Conservation (phyloP, 108 stramenopile genomes). For the Fragilariopsis cylindrus region DNA sequence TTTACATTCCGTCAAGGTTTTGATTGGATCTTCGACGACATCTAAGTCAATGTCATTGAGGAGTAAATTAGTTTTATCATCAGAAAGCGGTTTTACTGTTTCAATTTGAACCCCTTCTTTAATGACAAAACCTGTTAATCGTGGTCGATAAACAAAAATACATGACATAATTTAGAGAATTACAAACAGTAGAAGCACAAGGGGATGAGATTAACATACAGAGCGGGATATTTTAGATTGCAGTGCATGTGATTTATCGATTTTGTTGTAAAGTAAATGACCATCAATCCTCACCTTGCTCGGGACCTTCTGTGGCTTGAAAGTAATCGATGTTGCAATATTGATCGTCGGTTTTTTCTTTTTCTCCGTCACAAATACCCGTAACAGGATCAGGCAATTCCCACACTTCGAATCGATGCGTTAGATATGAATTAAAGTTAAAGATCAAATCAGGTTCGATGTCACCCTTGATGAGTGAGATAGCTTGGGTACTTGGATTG, state of each 20-base stretch:
- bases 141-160: conserved; percentile 1
- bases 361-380: conserved; percentile 52
- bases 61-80: not conserved
- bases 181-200: not conserved
- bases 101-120: conserved; percentile 31
- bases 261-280: not conserved
- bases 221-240: not conserved
- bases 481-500: conserved; percentile 49
- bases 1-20: conserved; percentile 26
- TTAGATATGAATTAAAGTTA: conserved; percentile 64
- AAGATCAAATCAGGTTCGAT: conserved; percentile 35
- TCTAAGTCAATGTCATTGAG: conserved; percentile 24
- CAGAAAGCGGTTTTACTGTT: not conserved
- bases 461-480: conserved; percentile 42
- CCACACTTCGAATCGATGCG: conserved; percentile 75
- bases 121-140: conserved; percentile 27
- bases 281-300: conserved; percentile 47
- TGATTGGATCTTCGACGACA: conserved; percentile 56
- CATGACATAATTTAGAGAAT: not conserved
- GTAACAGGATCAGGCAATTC: conserved; percentile 59
- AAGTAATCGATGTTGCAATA: conserved; percentile 53
- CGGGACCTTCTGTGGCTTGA: conserved; percentile 54
- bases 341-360: conserved; percentile 10
- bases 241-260: not conserved
- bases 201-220: not conserved